These are phyloP conservation scores for Zoysia matrella DNA, from an alignment of 202 grass and related monocot genomes.

Conservation along the genomic window DNA sequence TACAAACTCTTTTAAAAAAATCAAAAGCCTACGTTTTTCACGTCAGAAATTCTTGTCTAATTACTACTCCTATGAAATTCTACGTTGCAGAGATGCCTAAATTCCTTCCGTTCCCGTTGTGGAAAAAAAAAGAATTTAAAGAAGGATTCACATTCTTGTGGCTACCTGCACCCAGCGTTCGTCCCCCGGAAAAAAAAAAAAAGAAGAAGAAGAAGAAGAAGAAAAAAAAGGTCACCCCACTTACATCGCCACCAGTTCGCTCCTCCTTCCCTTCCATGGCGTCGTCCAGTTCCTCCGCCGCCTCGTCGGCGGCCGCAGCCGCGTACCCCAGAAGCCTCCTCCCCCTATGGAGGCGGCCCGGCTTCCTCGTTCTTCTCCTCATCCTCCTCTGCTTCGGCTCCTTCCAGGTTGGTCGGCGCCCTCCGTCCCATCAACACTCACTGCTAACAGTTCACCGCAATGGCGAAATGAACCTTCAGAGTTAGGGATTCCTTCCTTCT, in stretches of 20 bases:
- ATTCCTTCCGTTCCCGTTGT: no score
- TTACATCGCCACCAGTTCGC: conserved; percentile 6
- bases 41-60: no score
- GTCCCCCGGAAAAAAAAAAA: neutral
- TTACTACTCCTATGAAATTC: no score
- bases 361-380: conserved; percentile 34
- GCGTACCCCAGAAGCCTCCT: conserved; percentile 18
- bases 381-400: conserved; percentile 47
- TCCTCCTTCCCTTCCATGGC: conserved; percentile 28
- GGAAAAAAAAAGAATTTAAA: neutral
- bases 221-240: neutral
- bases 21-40: no score
- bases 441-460: conserved; percentile 1
- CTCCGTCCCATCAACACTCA: neutral
- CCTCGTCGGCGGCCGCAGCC: conserved; percentile 5
- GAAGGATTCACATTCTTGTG: neutral
- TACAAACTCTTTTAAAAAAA: no score
- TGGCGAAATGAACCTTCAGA: neutral
- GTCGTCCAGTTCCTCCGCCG: conserved; percentile 29
- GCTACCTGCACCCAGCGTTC: conserved; percentile 26
- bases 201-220: neutral
- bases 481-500: neutral
- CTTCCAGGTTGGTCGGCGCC: conserved; percentile 37
- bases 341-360: conserved; percentile 26
- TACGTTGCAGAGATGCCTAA: no score